Evolutionary conservation across 1,139 yeast species (phyloP).

Genomic region (Hansenula lynferdii): DNA sequence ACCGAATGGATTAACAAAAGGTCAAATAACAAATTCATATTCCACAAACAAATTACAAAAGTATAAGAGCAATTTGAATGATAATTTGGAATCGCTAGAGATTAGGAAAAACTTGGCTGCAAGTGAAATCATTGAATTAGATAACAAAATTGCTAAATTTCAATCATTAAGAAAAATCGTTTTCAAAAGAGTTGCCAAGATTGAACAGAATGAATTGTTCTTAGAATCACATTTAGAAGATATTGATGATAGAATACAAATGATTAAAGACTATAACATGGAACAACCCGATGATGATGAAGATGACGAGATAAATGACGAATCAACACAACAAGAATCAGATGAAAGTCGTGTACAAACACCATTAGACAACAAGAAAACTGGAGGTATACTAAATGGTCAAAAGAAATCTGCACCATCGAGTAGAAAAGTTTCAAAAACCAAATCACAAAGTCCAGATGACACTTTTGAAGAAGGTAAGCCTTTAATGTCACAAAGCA

Average conservation of each 20-base stretch:
- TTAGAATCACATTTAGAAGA: constrained; percentile 43
- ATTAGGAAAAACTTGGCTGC: constrained; percentile 61
- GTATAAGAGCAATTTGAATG: constrained; percentile 36
- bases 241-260: constrained; percentile 36
- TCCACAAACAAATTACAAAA: constrained; percentile 32
- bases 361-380: no score
- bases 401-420: background rate
- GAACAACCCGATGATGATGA: constrained; percentile 21
- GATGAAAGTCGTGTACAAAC: background rate
- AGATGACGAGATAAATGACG: constrained; percentile 18
- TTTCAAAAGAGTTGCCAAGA: constrained; percentile 50
- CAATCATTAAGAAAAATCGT: constrained; percentile 45
- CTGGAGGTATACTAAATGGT: background rate
- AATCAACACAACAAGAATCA: constrained; percentile 11
- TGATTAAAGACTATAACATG: constrained; percentile 27
- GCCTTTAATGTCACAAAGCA: constrained; percentile 31
- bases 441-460: constrained; percentile 9
- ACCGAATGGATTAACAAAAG: constrained; percentile 33
- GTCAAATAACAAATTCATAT: constrained; percentile 35
- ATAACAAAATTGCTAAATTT: constrained; percentile 46
- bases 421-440: constrained; percentile 2
- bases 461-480: constrained; percentile 12
- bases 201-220: constrained; percentile 54
- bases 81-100: constrained; percentile 49
- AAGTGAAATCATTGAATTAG: constrained; percentile 58